Percentiles rank a stretch among this genome's conserved stretches.
These are phyloP conservation scores for Botrytis medusae DNA, from an alignment of 2,329 filamentous ascomycete species.

Conservation along the genomic window DNA sequence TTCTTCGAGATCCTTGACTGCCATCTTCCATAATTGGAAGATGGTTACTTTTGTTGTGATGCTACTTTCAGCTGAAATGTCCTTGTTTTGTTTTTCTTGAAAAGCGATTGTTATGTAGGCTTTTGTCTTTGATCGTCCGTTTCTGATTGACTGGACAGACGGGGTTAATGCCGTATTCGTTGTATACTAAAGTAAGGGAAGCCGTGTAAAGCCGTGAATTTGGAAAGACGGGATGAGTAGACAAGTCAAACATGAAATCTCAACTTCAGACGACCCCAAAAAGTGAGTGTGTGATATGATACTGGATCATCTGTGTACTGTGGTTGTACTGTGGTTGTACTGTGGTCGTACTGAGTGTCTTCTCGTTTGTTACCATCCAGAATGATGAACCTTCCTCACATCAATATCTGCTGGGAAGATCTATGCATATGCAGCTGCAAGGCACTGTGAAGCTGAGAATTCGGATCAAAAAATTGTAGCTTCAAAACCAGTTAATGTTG, in stretches of 20 bases:
- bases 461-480: not conserved
- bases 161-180: not conserved
- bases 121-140: not conserved
- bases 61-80: not conserved
- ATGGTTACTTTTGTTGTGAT: not conserved
- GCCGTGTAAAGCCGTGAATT: not conserved
- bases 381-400: conserved; percentile 8
- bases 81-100: not conserved
- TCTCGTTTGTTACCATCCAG: conserved; percentile 2
- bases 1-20: conserved; percentile 20
- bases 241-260: not conserved
- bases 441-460: conserved; percentile 12
- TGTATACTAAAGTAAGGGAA: conserved; percentile 1
- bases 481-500: not conserved
- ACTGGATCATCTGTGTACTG: conserved; percentile 3
- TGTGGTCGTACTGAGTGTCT: not conserved
- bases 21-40: conserved; percentile 20
- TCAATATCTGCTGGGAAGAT: conserved; percentile 15
- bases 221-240: not conserved
- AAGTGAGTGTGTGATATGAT: conserved; percentile 8
- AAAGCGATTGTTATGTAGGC: not conserved
- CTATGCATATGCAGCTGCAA: conserved; percentile 17
- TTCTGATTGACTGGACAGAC: not conserved
- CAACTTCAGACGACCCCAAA: not conserved
- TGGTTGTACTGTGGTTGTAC: conserved; percentile 3